Evolutionary conservation across 495 filamentous ascomycete species (phyloP), one percentile per base, ranked within the genome.

Genomic region (Entonaema liquescens): DNA sequence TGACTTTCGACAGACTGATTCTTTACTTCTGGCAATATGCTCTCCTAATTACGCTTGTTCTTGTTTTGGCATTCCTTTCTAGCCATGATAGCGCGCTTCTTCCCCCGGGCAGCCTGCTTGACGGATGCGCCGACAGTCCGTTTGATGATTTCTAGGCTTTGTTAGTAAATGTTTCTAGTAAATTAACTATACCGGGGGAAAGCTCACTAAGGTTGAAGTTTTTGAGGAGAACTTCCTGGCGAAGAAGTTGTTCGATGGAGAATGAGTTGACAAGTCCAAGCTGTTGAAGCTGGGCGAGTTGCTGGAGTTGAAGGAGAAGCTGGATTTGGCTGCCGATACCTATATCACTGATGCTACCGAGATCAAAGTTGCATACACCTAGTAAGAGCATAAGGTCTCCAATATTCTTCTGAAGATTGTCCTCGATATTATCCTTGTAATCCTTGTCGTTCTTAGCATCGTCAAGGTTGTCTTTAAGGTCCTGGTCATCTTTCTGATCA

Each of bases 281-380:
- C 63, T 76, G 74, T 62, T 79, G 65, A n/a, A 83, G 77, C 59
- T 82, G 77, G 42, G 71, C 63, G 17, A 83, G 73, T 69, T 82
- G 77, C 36, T 79, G 79, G 13, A 83, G 81, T 61, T 81, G 76
- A 29, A 82, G 72, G 67, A 82, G 78, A 6, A 82, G 71, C 59
- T 82, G 78, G 17, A 81, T 68, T 54, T 82, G 74, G 58, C 79
- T 77, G 65, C 72, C 66, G 35, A 77, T 21, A 38, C 79, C 74
- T 13, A 82, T 70, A n/a, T 47, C 40, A 28, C 67, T 31, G 38
- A 83, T 71, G 53, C 61, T 74, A 59, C 75, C 70, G 23, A 71
- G 36, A 66, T 79, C 50, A 44, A 76, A 74, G 64, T 80, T 71
- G 63, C 69, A 74, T 56, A 82, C 65, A 23, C 79, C 81, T 11